Evolutionary conservation across 352 stramenopile genomes (phyloP).

Genomic region (Phytopythium montanum): DNA sequence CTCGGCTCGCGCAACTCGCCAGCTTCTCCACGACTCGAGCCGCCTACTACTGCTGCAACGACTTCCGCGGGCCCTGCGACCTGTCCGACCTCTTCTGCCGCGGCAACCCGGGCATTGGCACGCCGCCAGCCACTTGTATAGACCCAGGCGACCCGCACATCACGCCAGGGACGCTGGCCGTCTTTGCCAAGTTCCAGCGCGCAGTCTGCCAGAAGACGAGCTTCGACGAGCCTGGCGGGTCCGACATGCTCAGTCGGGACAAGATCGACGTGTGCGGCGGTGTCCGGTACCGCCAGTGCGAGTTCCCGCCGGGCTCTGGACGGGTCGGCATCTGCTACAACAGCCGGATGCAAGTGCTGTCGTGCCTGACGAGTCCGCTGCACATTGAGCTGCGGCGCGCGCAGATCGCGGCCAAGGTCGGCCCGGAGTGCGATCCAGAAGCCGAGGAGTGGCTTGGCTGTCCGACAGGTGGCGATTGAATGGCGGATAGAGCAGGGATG

Average conservation of each 20-base stretch:
- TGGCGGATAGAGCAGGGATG: background rate
- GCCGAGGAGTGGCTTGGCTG: slow-evolving; percentile 28
- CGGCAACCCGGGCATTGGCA: slow-evolving; percentile 17
- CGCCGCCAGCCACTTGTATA: slow-evolving; percentile 5
- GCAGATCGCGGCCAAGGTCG: slow-evolving; percentile 19
- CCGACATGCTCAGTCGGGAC: slow-evolving; percentile 6
- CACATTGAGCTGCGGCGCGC: slow-evolving; percentile 11
- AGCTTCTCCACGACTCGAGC: slow-evolving; percentile 9
- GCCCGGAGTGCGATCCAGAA: slow-evolving; percentile 9
- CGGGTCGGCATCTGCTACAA: slow-evolving; percentile 26
- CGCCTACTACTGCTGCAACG: slow-evolving; percentile 27
- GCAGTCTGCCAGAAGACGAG: slow-evolving; percentile 13
- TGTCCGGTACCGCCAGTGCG: slow-evolving; percentile 1
- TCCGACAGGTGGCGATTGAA: background rate
- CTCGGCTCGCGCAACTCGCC: slow-evolving; percentile 10
- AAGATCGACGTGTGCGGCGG: slow-evolving; percentile 8
- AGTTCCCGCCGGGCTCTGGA: slow-evolving; percentile 6
- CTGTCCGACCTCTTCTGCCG: slow-evolving; percentile 20
- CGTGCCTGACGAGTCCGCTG: slow-evolving; percentile 10
- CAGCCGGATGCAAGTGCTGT: slow-evolving; percentile 14
- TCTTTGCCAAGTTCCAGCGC: slow-evolving; percentile 8
- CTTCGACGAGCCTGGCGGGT: background rate
- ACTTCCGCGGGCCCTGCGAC: slow-evolving; percentile 25
- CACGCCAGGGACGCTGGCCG: slow-evolving; percentile 6
- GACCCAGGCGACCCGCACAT: no score